phyloP scores from a whole-genome alignment of 2,329 filamentous ascomycete genomes.

The Emergomyces orientalis region DNA sequence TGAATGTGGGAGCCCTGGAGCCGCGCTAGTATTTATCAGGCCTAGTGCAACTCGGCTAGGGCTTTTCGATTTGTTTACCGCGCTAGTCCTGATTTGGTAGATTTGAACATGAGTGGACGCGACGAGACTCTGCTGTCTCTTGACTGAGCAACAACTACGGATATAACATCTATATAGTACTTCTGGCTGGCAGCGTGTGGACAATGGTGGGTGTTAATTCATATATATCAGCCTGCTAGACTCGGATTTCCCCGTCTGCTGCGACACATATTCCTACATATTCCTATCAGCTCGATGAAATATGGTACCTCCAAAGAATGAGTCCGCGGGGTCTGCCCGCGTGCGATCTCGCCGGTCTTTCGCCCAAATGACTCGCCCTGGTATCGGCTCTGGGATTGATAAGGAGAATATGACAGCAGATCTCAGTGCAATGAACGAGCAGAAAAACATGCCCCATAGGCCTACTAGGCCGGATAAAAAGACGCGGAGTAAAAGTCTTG shows the following conservation, averaged over 20 bases:
- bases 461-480: slow-evolving; percentile 46
- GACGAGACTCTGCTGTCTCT: slow-evolving; percentile 6
- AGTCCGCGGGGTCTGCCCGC: slow-evolving; percentile 27
- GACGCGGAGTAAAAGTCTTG: slow-evolving; percentile 89
- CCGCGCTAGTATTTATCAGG: slow-evolving; percentile 24
- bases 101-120: slow-evolving; percentile 23
- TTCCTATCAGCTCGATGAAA: slow-evolving; percentile 10
- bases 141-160: background rate
- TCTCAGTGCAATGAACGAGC: slow-evolving; percentile 40
- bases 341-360: slow-evolving; percentile 59
- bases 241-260: background rate
- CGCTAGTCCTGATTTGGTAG: slow-evolving; percentile 26
- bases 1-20: slow-evolving; percentile 32
- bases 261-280: background rate
- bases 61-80: slow-evolving; percentile 37
- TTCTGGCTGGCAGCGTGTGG: background rate
- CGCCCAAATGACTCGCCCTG: slow-evolving; percentile 47
- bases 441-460: slow-evolving; percentile 15
- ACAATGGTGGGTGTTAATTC: background rate
- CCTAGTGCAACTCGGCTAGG: slow-evolving; percentile 32
- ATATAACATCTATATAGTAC: background rate
- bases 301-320: slow-evolving; percentile 27
- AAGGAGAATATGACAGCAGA: slow-evolving; percentile 73
- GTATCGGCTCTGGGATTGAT: slow-evolving; percentile 44
- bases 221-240: background rate